Conservation (phyloP, 805 yeast species). For the Candida lessepsii region DNA sequence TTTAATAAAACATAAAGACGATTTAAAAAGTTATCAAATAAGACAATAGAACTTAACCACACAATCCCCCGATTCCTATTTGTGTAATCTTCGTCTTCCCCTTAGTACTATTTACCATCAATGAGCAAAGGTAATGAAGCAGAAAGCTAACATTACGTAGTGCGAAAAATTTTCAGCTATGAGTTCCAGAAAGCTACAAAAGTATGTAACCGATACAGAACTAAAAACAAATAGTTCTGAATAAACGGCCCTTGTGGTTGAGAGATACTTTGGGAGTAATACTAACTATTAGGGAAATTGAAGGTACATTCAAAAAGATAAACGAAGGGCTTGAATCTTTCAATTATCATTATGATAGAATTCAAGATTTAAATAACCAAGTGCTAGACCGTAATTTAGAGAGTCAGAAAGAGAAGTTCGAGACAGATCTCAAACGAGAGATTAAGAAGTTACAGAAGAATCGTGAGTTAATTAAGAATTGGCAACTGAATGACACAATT, state of each 20-base stretch:
- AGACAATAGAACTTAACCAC: too few species aligned
- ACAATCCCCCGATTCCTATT: too few species aligned
- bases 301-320: conserved; percentile 43
- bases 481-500: conserved; percentile 39
- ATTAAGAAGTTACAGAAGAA: conserved; percentile 45
- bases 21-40: too few species aligned
- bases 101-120: too few species aligned
- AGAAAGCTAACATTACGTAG: conserved; percentile 6
- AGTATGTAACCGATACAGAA: conserved; percentile 28
- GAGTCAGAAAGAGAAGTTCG: conserved; percentile 44
- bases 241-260: neutral
- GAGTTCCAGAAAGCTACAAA: conserved; percentile 32
- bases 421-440: conserved; percentile 44
- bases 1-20: too few species aligned
- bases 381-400: conserved; percentile 32
- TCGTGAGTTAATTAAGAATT: conserved; percentile 45
- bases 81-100: too few species aligned
- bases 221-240: too few species aligned
- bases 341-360: conserved; percentile 44
- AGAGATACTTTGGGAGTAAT: neutral
- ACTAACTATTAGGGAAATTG: conserved; percentile 34
- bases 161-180: conserved; percentile 14
- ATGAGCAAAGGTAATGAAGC: neutral
- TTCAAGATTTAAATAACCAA: conserved; percentile 31
- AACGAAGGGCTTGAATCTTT: conserved; percentile 46